These are phyloP conservation scores for Penicillium bovifimosum DNA, from an alignment of 495 filamentous ascomycete genomes.

Conservation along the genomic window DNA sequence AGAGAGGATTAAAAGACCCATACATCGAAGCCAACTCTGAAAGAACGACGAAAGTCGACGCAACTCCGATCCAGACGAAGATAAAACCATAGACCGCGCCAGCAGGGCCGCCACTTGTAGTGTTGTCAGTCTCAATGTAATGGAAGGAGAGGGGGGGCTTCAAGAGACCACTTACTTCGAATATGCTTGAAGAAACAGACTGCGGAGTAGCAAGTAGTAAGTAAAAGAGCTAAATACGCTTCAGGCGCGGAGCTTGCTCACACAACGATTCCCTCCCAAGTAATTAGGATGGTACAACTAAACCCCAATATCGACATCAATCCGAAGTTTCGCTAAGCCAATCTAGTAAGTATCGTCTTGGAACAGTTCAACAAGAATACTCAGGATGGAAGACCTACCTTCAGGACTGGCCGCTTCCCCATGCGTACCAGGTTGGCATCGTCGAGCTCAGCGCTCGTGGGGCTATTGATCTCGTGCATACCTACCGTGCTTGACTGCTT, in stretches of 20 bases:
- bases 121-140: neutral
- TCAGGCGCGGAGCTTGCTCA: no score
- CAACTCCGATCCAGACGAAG: constrained; percentile 41
- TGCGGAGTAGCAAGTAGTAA: no score
- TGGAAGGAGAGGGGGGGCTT: no score
- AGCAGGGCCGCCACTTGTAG: constrained; percentile 47
- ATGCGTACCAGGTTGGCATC: constrained; percentile 40
- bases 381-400: constrained; percentile 19
- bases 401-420: constrained; percentile 48
- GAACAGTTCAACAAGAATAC: no score
- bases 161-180: constrained; percentile 36
- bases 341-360: no score
- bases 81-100: constrained; percentile 49
- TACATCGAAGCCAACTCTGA: constrained; percentile 44
- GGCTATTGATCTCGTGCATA: no score
- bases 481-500: no score
- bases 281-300: constrained; percentile 45
- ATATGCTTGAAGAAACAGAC: constrained; percentile 32
- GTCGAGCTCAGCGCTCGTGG: no score
- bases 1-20: neutral
- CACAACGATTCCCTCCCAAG: constrained; percentile 44
- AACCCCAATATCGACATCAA: constrained; percentile 48
- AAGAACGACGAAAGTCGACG: constrained; percentile 26
- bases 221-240: no score
- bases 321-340: constrained; percentile 48